phyloP scores from a whole-genome alignment of 352 stramenopile species.

The Peronospora farinosa region DNA sequence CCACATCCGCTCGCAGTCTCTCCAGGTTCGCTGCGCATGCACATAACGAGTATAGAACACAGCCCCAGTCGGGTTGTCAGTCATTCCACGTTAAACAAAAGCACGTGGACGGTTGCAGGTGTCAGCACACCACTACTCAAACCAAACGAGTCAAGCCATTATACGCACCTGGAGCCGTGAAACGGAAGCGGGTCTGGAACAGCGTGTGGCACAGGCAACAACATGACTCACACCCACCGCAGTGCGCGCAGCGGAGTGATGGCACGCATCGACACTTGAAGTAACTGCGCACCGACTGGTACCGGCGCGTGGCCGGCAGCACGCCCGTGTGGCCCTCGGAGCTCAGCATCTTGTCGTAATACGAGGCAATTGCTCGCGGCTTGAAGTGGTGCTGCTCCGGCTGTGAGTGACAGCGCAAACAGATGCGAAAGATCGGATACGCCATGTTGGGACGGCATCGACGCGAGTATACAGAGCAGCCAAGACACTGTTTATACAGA shows the following conservation, averaged over 20 bases:
- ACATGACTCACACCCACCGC: slow-evolving; percentile 74
- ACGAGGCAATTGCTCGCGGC: slow-evolving; percentile 45
- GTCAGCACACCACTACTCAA: not conserved
- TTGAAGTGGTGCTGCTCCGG: slow-evolving; percentile 74
- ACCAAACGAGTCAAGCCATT: not conserved
- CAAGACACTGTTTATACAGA: slow-evolving; percentile 81
- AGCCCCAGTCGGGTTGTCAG: slow-evolving; percentile 3
- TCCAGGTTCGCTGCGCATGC: slow-evolving; percentile 33
- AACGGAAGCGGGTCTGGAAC: slow-evolving; percentile 83
- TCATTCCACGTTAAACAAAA: not conserved
- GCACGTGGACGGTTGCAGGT: slow-evolving; percentile 4
- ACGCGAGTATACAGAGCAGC: slow-evolving; percentile 62
- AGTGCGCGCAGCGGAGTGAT: slow-evolving; percentile 56
- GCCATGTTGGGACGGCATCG: slow-evolving; percentile 52
- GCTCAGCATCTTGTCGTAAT: slow-evolving; percentile 63
- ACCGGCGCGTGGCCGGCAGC: slow-evolving; percentile 51
- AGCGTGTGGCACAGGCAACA: slow-evolving; percentile 79
- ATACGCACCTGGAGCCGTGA: slow-evolving; percentile 57
- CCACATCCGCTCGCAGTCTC: slow-evolving; percentile 33
- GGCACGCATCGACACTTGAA: slow-evolving; percentile 68
- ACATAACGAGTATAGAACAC: slow-evolving; percentile 9
- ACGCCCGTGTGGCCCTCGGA: slow-evolving; percentile 70
- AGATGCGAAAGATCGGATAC: slow-evolving; percentile 64
- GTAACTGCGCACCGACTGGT: slow-evolving; percentile 58
- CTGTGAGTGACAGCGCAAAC: slow-evolving; percentile 63